Percentiles rank a stretch among this genome's conserved stretches.
Conservation (phyloP, 805 yeast genomes). For the Metschnikowia lunata region DNA sequence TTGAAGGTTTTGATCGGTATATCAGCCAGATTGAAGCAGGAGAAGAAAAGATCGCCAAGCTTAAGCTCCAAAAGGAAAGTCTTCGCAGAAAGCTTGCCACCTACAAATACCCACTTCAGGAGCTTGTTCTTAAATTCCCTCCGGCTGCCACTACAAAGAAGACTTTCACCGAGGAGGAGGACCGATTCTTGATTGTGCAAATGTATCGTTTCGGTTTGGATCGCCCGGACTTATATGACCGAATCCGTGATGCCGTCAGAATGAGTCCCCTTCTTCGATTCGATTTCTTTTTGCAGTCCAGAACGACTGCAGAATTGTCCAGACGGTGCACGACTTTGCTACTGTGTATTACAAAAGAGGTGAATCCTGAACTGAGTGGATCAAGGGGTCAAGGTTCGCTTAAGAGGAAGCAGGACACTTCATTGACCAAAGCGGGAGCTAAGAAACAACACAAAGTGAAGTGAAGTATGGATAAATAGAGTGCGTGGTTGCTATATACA, state of each 20-base stretch:
- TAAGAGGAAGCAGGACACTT: background rate
- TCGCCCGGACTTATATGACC: slow-evolving; percentile 71
- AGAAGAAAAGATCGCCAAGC: slow-evolving; percentile 70
- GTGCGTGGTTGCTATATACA: background rate
- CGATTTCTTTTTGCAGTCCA: slow-evolving; percentile 81
- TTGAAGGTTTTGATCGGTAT: slow-evolving; percentile 87
- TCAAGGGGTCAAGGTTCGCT: background rate
- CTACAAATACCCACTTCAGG: slow-evolving; percentile 75
- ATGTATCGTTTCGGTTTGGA: slow-evolving; percentile 79
- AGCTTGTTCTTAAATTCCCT: slow-evolving; percentile 66
- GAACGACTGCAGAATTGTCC: slow-evolving; percentile 71
- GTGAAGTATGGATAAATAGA: background rate
- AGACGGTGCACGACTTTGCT: slow-evolving; percentile 80
- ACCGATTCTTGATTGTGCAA: slow-evolving; percentile 78
- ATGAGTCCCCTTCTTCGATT: slow-evolving; percentile 75
- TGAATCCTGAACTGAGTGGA: slow-evolving; percentile 15
- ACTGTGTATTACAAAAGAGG: slow-evolving; percentile 68
- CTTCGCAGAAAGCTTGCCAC: slow-evolving; percentile 69
- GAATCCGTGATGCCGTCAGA: slow-evolving; percentile 69
- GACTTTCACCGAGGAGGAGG: slow-evolving; percentile 83
- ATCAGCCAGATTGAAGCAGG: slow-evolving; percentile 80
- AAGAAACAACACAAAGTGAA: background rate
- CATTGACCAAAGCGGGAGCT: slow-evolving; percentile 2
- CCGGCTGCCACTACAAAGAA: slow-evolving; percentile 60
- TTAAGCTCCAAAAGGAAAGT: slow-evolving; percentile 70